phyloP scores from a whole-genome alignment of 108 stramenopile species.

The Cyclotella choctawhatcheeana region DNA sequence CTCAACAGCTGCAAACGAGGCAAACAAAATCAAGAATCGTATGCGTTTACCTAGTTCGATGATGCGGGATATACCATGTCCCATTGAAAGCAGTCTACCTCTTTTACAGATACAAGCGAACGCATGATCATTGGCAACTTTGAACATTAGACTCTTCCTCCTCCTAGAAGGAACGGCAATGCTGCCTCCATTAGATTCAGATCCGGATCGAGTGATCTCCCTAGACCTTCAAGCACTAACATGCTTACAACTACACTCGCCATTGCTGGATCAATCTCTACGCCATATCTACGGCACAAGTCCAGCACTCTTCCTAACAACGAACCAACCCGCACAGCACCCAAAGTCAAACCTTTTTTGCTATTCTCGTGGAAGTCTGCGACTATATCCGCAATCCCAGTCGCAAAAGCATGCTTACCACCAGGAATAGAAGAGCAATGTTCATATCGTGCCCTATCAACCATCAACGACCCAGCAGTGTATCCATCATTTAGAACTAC shows the following conservation, averaged over 20 bases:
- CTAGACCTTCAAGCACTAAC: slow-evolving; percentile 89
- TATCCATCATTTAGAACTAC: slow-evolving; percentile 87
- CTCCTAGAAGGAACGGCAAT: slow-evolving; percentile 77
- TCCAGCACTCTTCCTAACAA: slow-evolving; percentile 80
- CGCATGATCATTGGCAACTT: neutral
- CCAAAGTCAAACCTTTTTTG: slow-evolving; percentile 84
- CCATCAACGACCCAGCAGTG: slow-evolving; percentile 85
- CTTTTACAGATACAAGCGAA: neutral
- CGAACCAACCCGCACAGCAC: slow-evolving; percentile 83
- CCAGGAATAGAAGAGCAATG: slow-evolving; percentile 79
- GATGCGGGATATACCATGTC: slow-evolving; percentile 38
- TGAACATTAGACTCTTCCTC: slow-evolving; percentile 42
- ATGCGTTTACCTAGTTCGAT: neutral
- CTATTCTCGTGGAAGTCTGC: slow-evolving; percentile 88
- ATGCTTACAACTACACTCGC: slow-evolving; percentile 84
- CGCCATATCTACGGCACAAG: slow-evolving; percentile 81
- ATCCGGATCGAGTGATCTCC: slow-evolving; percentile 84
- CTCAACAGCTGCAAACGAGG: slow-evolving; percentile 31
- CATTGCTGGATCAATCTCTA: slow-evolving; percentile 93
- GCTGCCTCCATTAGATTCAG: slow-evolving; percentile 84
- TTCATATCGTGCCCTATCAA: slow-evolving; percentile 88
- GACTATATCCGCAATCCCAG: slow-evolving; percentile 76
- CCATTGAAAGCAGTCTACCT: slow-evolving; percentile 43
- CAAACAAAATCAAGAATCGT: slow-evolving; percentile 27
- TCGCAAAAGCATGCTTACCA: slow-evolving; percentile 82